Evolutionary conservation across 176 grass and related monocot genomes (phyloP).

Genomic region (Coix lacrymajobi): DNA sequence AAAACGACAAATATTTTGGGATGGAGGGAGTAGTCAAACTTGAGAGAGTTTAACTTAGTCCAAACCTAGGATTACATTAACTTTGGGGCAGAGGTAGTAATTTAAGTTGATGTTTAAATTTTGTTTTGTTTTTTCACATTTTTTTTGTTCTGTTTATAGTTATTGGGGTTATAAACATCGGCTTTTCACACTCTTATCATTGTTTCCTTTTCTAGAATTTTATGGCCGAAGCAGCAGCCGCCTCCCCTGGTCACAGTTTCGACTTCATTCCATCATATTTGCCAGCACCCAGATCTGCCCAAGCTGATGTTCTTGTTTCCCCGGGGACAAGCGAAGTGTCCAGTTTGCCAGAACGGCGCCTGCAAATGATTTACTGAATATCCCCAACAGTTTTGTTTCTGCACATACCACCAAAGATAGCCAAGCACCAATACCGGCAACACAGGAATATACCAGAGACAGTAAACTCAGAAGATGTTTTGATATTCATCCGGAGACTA

Average conservation of each 20-base stretch:
- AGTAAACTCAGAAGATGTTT: slow-evolving; percentile 28
- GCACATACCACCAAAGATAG: slow-evolving; percentile 31
- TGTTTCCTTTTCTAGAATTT: slow-evolving; percentile 40
- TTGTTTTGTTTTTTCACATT: neutral
- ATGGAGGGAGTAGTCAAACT: neutral
- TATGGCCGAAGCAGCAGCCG: slow-evolving; percentile 39
- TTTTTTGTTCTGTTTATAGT: neutral
- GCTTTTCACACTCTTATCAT: slow-evolving; percentile 14
- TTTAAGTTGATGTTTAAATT: neutral
- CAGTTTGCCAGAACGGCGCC: slow-evolving; percentile 19
- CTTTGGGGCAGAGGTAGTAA: neutral
- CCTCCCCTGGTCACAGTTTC: slow-evolving; percentile 46
- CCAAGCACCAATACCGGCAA: neutral
- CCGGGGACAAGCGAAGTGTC: neutral
- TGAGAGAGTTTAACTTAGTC: neutral
- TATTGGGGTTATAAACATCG: neutral
- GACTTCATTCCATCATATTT: slow-evolving; percentile 46
- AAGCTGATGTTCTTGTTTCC: neutral
- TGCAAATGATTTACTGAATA: slow-evolving; percentile 42
- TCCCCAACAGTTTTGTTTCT: neutral
- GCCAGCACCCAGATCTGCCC: slow-evolving; percentile 26
- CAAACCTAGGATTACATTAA: neutral
- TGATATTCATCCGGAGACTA: slow-evolving; percentile 5
- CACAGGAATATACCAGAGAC: slow-evolving; percentile 2
- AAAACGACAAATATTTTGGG: neutral